Percentiles rank a stretch among this genome's conserved stretches.
Conservation (phyloP, 2,329 filamentous ascomycete species). For the Aspergillus flavus region DNA sequence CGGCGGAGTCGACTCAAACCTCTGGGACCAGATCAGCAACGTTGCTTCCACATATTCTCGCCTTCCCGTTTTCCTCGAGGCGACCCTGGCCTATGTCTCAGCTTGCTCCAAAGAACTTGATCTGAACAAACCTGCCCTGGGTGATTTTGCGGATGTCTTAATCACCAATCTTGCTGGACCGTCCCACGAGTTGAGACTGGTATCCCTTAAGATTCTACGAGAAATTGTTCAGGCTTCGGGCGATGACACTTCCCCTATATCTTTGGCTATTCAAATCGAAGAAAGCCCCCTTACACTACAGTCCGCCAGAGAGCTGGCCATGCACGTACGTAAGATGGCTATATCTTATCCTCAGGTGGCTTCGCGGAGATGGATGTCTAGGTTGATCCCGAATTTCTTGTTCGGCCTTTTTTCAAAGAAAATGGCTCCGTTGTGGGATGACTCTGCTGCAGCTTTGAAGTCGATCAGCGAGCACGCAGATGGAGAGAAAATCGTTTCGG, state of each 20-base stretch:
- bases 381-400: slow-evolving; percentile 76
- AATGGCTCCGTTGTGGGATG: slow-evolving; percentile 84
- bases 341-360: slow-evolving; percentile 63
- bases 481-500: slow-evolving; percentile 73
- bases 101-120: slow-evolving; percentile 28
- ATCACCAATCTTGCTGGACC: slow-evolving; percentile 74
- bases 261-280: slow-evolving; percentile 76
- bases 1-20: slow-evolving; percentile 59
- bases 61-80: slow-evolving; percentile 67
- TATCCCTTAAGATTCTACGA: slow-evolving; percentile 72
- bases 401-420: slow-evolving; percentile 89
- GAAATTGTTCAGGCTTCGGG: slow-evolving; percentile 53
- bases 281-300: slow-evolving; percentile 76
- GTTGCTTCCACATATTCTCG: slow-evolving; percentile 68
- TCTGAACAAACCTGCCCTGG: slow-evolving; percentile 58
- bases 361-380: slow-evolving; percentile 66
- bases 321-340: slow-evolving; percentile 80
- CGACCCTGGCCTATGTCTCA: slow-evolving; percentile 56
- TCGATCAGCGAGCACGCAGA: slow-evolving; percentile 69
- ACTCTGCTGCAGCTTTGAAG: slow-evolving; percentile 74
- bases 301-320: slow-evolving; percentile 74
- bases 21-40: slow-evolving; percentile 68
- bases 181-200: slow-evolving; percentile 72
- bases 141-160: slow-evolving; percentile 65
- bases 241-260: slow-evolving; percentile 46